Percentiles rank a stretch among this genome's conserved stretches.
These are phyloP conservation scores for Chloranthus sessilifolius DNA, from an alignment of 164 flowering plant genomes.

Conservation along the genomic window DNA sequence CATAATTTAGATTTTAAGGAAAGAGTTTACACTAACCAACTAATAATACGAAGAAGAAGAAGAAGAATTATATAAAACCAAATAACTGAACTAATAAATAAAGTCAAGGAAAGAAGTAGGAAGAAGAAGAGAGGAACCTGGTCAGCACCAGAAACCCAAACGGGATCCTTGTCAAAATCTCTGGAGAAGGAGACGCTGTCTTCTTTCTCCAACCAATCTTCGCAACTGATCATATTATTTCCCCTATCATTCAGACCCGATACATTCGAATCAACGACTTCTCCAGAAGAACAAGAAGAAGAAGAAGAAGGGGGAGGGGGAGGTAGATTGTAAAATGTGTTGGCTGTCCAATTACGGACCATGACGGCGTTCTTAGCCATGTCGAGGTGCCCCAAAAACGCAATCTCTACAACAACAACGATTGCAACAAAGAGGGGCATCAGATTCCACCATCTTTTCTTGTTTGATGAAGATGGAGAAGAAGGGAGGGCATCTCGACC, in stretches of 20 bases:
- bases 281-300: background rate
- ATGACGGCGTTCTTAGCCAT: constrained; percentile 60
- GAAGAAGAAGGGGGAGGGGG: constrained; percentile 3
- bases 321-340: constrained; percentile 26
- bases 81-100: too few relatives aligned
- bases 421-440: constrained; percentile 57
- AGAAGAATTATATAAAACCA: too few relatives aligned
- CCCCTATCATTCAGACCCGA: constrained; percentile 2
- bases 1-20: too few relatives aligned
- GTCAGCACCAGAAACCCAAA: constrained; percentile 51
- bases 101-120: too few relatives aligned
- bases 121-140: constrained; percentile 40
- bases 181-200: constrained; percentile 66
- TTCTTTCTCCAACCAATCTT: constrained; percentile 74
- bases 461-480: background rate
- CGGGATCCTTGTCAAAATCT: constrained; percentile 66
- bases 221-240: constrained; percentile 30
- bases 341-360: constrained; percentile 58
- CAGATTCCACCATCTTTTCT: constrained; percentile 54
- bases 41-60: too few relatives aligned
- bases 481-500: too few relatives aligned
- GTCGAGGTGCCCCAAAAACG: constrained; percentile 72
- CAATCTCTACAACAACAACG: constrained; percentile 69
- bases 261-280: background rate
- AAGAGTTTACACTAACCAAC: too few relatives aligned